Conservation (phyloP, 768 basidiomycete species). For the Macrolepiota fuliginosa region DNA sequence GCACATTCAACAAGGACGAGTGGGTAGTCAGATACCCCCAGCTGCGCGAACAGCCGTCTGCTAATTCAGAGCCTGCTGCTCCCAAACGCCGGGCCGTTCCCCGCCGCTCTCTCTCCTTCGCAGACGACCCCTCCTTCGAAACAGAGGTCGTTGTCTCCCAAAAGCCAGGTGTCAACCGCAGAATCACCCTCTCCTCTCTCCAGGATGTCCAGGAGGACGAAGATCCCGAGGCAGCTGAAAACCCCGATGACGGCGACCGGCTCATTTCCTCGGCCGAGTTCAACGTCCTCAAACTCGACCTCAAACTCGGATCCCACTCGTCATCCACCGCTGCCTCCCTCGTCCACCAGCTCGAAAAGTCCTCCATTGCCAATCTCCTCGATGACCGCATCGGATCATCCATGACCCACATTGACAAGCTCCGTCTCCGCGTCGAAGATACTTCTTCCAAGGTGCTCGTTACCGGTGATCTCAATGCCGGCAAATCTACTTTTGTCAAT, state of each 20-base stretch:
- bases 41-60: constrained; percentile 45
- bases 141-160: constrained; percentile 63
- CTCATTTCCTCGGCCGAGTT: constrained; percentile 61
- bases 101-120: constrained; percentile 78
- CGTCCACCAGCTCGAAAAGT: constrained; percentile 89
- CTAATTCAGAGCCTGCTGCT: constrained; percentile 22
- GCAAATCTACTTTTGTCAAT: constrained; percentile 98
- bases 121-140: constrained; percentile 71
- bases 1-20: constrained; percentile 77
- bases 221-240: constrained; percentile 25
- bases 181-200: constrained; percentile 57
- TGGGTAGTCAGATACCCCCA: constrained; percentile 92
- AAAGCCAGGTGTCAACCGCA: constrained; percentile 48
- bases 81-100: constrained; percentile 35
- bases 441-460: constrained; percentile 95
- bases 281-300: constrained; percentile 86
- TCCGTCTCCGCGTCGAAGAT: constrained; percentile 85
- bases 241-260: constrained; percentile 29
- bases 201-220: constrained; percentile 43
- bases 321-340: constrained; percentile 65
- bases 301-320: constrained; percentile 81
- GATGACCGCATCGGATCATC: constrained; percentile 80
- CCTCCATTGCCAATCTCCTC: constrained; percentile 88
- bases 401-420: constrained; percentile 76
- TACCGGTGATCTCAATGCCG: constrained; percentile 97